phyloP scores from a whole-genome alignment of 345 rosid species.

The Eucalyptus regnans region DNA sequence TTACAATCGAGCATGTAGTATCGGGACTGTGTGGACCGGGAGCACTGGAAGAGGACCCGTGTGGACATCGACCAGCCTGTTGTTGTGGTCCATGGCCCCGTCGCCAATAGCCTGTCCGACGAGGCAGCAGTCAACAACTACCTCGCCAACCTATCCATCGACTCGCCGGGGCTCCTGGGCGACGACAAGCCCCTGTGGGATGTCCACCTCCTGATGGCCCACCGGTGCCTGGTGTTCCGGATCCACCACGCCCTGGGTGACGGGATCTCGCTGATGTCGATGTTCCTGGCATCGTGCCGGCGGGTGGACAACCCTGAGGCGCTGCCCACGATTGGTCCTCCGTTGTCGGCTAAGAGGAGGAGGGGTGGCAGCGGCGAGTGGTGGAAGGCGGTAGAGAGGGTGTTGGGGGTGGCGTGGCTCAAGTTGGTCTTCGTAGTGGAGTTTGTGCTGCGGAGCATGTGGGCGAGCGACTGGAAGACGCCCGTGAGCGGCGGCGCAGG shows the following conservation, averaged over 20 bases:
- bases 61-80: slow-evolving; percentile 29
- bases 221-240: too few species aligned
- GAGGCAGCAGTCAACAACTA: not conserved
- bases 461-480: slow-evolving; percentile 28
- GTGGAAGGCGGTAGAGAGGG: not conserved
- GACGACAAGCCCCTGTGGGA: not conserved
- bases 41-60: slow-evolving; percentile 35
- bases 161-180: too few species aligned
- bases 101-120: not conserved
- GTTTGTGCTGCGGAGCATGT: slow-evolving; percentile 17
- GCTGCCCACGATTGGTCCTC: too few species aligned
- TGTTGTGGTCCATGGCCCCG: not conserved
- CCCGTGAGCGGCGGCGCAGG: slow-evolving; percentile 43
- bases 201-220: not conserved
- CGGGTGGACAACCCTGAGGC: too few species aligned
- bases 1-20: too few species aligned
- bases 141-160: slow-evolving; percentile 7
- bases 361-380: not conserved
- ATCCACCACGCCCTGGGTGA: too few species aligned
- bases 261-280: too few species aligned
- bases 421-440: slow-evolving; percentile 15
- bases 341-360: too few species aligned
- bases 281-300: too few species aligned
- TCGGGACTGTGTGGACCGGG: slow-evolving; percentile 17
- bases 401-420: slow-evolving; percentile 16